Percentiles rank a stretch among this genome's conserved stretches.
phyloP scores from a whole-genome alignment of 2,329 filamentous ascomycete genomes.

The Claviceps quebecensis region DNA sequence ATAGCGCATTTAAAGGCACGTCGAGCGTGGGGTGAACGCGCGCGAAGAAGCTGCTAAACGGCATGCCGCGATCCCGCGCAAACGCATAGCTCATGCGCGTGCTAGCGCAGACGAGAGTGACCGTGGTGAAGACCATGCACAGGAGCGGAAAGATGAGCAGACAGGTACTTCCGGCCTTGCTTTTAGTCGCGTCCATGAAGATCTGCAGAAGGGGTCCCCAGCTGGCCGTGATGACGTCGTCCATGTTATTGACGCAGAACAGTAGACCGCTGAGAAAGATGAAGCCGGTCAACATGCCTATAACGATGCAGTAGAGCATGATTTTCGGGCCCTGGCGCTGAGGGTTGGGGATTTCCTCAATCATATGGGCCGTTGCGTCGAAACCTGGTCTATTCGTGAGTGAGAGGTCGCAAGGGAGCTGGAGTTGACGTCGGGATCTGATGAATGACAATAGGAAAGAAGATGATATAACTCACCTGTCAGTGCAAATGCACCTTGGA shows the following conservation, averaged over 20 bases:
- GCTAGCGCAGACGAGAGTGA: constrained; percentile 51
- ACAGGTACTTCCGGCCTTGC: constrained; percentile 46
- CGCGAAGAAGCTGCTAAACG: constrained; percentile 33
- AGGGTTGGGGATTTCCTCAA: constrained; percentile 45
- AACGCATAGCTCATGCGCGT: constrained; percentile 56
- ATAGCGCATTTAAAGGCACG: constrained; percentile 53
- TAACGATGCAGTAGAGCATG: constrained; percentile 50
- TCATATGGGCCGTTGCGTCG: constrained; percentile 36
- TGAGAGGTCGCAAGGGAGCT: neutral
- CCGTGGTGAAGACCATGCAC: constrained; percentile 51
- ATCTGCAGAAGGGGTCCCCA: constrained; percentile 49
- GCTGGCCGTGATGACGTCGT: constrained; percentile 39
- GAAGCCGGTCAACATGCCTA: constrained; percentile 49
- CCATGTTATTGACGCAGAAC: constrained; percentile 47
- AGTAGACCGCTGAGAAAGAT: constrained; percentile 49
- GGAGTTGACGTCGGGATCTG: too few relatives aligned
- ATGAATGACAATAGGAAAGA: neutral
- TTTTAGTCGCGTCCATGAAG: constrained; percentile 49
- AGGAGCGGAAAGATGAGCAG: constrained; percentile 52
- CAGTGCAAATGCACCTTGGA: constrained; percentile 36
- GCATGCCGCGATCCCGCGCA: constrained; percentile 51
- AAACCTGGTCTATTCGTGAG: constrained; percentile 19
- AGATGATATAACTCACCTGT: constrained; percentile 16
- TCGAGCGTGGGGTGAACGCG: constrained; percentile 46
- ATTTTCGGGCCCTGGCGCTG: constrained; percentile 47